A percentile compares a stretch with the other conserved stretches of the same genome.
Evolutionary conservation across 257 asterid genomes (phyloP).

Genomic region (Primulina huaijiensis): DNA sequence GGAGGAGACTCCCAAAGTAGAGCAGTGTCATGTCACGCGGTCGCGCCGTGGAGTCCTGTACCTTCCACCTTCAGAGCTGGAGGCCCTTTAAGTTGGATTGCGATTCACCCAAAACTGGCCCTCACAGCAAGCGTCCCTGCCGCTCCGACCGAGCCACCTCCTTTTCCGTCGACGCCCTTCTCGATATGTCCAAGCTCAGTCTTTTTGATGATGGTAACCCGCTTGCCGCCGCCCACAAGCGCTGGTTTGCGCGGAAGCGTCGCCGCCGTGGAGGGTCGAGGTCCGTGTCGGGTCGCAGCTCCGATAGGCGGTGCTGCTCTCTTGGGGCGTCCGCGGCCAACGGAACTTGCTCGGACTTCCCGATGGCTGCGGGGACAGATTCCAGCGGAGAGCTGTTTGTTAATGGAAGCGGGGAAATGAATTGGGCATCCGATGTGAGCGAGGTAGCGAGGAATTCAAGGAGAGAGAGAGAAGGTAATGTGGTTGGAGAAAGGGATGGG

Average conservation of each 20-base stretch:
- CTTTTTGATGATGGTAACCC: slow-evolving; percentile 66
- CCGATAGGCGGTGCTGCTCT: slow-evolving; percentile 84
- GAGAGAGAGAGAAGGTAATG: slow-evolving; percentile 56
- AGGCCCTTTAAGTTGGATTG: slow-evolving; percentile 50
- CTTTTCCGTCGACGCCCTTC: slow-evolving; percentile 61
- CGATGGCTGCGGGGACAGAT: slow-evolving; percentile 79
- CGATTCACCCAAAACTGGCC: slow-evolving; percentile 51
- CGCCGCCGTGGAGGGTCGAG: slow-evolving; percentile 82
- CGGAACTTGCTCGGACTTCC: slow-evolving; percentile 88
- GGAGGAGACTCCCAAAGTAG: too few species aligned
- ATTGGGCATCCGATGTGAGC: slow-evolving; percentile 94
- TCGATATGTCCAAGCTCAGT: slow-evolving; percentile 80
- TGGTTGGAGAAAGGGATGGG: slow-evolving; percentile 57
- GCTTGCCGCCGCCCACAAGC: slow-evolving; percentile 34
- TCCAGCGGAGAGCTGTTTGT: slow-evolving; percentile 93
- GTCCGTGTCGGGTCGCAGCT: slow-evolving; percentile 88
- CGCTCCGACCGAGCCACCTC: slow-evolving; percentile 73
- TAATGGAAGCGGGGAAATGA: slow-evolving; percentile 57
- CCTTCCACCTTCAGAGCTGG: slow-evolving; percentile 50
- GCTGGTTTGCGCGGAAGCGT: slow-evolving; percentile 73
- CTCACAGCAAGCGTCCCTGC: slow-evolving; percentile 78
- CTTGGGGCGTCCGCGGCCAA: slow-evolving; percentile 86
- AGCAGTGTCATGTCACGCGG: not conserved
- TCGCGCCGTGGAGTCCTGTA: slow-evolving; percentile 64
- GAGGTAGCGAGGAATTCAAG: slow-evolving; percentile 56